These are phyloP conservation scores for Cladophialophora bantiana DNA, from an alignment of 2,329 filamentous ascomycete species.

Conservation along the genomic window DNA sequence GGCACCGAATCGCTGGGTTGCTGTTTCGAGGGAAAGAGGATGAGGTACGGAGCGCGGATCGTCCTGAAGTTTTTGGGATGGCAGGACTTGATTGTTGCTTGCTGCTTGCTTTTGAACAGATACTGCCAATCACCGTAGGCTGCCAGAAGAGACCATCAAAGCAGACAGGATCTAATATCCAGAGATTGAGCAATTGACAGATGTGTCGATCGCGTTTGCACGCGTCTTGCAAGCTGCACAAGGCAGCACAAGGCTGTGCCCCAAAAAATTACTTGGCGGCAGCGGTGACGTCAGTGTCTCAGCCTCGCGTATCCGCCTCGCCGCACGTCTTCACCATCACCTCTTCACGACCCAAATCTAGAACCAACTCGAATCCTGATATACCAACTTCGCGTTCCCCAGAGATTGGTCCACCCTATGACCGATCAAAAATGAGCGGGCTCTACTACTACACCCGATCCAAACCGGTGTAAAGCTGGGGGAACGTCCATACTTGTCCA, in stretches of 20 bases:
- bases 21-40: constrained; percentile 3
- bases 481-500: constrained; percentile 1
- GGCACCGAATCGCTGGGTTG: not conserved
- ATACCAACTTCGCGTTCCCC: not conserved
- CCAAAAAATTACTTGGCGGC: not conserved
- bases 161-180: not conserved
- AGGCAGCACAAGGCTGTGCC: not conserved
- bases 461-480: not conserved
- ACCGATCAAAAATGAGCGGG: constrained; percentile 6
- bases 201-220: not conserved
- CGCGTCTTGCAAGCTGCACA: not conserved
- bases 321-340: not conserved
- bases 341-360: not conserved
- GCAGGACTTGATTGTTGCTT: not conserved
- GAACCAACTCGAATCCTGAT: not conserved
- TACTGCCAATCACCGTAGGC: not conserved
- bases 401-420: not conserved
- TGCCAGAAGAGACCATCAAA: not conserved
- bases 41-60: not conserved
- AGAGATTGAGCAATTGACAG: not conserved
- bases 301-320: not conserved
- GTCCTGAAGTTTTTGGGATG: not conserved
- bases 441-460: not conserved
- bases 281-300: not conserved
- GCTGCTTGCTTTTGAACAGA: not conserved